Conservation (phyloP, 192 early-diverging fungal species). For the Anaeromyces robustus region DNA sequence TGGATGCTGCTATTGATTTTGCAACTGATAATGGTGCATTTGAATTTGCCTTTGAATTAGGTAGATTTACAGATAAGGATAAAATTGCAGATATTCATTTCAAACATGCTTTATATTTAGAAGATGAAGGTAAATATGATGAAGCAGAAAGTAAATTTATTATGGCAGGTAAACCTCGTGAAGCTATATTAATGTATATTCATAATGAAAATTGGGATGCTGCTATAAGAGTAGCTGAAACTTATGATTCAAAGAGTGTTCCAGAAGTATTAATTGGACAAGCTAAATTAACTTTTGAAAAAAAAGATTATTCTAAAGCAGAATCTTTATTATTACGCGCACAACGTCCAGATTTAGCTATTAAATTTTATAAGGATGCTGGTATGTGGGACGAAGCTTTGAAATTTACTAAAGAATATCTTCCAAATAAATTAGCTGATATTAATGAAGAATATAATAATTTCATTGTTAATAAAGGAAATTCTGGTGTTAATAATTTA, state of each 20-base stretch:
- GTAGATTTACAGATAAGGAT: constrained; percentile 37
- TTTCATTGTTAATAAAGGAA: constrained; percentile 10
- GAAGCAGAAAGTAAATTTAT: constrained; percentile 47
- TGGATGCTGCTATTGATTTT: constrained; percentile 50
- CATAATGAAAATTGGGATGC: constrained; percentile 52
- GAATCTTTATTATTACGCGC: constrained; percentile 41
- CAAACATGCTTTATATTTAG: constrained; percentile 40
- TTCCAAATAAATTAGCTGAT: constrained; percentile 28
- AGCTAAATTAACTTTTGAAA: constrained; percentile 34
- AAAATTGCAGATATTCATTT: constrained; percentile 46
- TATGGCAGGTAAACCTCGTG: constrained; percentile 8
- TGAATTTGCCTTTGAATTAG: constrained; percentile 49
- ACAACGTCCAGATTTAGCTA: constrained; percentile 39
- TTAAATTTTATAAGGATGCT: constrained; percentile 38
- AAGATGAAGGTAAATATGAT: constrained; percentile 29
- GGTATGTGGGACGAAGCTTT: constrained; percentile 46
- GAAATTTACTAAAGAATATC: constrained; percentile 39
- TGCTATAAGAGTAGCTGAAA: constrained; percentile 38
- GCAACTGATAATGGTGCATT: constrained; percentile 49
- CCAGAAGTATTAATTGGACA: constrained; percentile 42
- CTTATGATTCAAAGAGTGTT: constrained; percentile 30
- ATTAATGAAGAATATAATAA: constrained; percentile 36
- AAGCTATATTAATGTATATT: constrained; percentile 17
- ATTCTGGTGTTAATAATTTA: constrained; percentile 31
- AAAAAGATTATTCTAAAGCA: constrained; percentile 30